Evolutionary conservation across 2,329 filamentous ascomycete genomes (phyloP).

Genomic region (Trichoderma hamatum): DNA sequence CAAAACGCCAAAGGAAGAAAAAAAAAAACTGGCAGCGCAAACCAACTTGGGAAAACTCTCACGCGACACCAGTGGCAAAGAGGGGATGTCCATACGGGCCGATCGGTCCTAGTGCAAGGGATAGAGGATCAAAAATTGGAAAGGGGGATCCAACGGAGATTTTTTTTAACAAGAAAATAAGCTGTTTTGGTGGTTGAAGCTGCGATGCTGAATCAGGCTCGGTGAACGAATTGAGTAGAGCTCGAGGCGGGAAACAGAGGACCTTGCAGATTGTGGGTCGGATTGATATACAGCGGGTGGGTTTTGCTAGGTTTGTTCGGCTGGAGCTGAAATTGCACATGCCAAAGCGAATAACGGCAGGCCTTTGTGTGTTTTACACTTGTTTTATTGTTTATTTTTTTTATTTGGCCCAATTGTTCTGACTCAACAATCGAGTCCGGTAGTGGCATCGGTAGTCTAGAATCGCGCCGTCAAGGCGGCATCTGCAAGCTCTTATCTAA

Average conservation of each 20-base stretch:
- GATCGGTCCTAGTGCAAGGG: neutral
- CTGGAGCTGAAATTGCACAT: neutral
- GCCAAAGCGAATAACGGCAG: neutral
- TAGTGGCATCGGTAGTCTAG: neutral
- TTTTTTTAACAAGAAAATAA: neutral
- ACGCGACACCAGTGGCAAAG: conserved; percentile 22
- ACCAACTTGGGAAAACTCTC: conserved; percentile 10
- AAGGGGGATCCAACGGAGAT: neutral
- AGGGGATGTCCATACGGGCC: conserved; percentile 3
- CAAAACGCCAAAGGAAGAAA: neutral
- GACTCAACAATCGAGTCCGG: neutral
- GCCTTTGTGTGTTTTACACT: neutral
- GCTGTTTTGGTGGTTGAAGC: neutral
- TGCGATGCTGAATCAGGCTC: conserved; percentile 1
- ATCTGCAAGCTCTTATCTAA: neutral
- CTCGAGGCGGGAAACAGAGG: conserved; percentile 5
- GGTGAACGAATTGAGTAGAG: conserved; percentile 22
- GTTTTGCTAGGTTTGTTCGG: no score
- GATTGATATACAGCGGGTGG: neutral
- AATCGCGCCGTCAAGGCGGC: neutral
- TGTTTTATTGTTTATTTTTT: neutral
- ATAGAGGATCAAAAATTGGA: neutral
- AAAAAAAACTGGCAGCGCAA: neutral
- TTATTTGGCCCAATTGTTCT: neutral
- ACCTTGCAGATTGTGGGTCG: conserved; percentile 21